A percentile compares a stretch with the other conserved stretches of the same genome.
Conservation (phyloP, 495 filamentous ascomycete genomes). For the Bathelium albidoporum region DNA sequence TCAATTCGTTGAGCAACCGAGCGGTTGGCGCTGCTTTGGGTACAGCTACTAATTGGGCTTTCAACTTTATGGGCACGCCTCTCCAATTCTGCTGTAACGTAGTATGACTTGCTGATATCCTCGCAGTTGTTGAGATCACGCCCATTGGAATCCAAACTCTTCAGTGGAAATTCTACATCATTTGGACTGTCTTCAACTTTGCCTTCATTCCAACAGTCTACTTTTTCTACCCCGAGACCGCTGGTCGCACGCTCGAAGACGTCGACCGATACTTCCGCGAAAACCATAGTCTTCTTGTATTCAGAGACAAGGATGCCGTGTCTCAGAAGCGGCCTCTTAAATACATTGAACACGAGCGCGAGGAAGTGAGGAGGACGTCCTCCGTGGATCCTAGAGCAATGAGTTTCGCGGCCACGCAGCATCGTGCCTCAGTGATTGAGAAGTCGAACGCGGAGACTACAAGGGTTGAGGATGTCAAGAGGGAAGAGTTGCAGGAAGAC, state of each 20-base stretch:
- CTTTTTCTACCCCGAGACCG: slow-evolving; percentile 55
- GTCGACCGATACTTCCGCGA: slow-evolving; percentile 40
- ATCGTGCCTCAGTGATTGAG: slow-evolving; percentile 1
- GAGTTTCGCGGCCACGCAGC: neutral
- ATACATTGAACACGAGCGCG: slow-evolving; percentile 30
- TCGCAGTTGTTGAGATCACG: slow-evolving; percentile 48
- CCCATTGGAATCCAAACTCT: slow-evolving; percentile 49
- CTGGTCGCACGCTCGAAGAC: slow-evolving; percentile 41
- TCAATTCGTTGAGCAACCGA: slow-evolving; percentile 48
- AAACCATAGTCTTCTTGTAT: slow-evolving; percentile 30
- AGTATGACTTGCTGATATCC: neutral
- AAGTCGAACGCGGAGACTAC: neutral
- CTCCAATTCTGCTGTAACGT: neutral
- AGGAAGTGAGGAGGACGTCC: slow-evolving; percentile 27
- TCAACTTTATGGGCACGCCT: slow-evolving; percentile 41
- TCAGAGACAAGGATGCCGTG: slow-evolving; percentile 33
- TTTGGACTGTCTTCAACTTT: slow-evolving; percentile 51
- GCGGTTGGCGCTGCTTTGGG: slow-evolving; percentile 46
- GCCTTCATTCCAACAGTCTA: slow-evolving; percentile 52
- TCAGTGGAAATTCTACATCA: slow-evolving; percentile 54
- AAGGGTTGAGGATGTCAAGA: too few relatives aligned
- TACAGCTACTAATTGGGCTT: slow-evolving; percentile 53
- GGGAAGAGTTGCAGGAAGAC: neutral
- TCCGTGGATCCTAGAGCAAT: slow-evolving; percentile 14
- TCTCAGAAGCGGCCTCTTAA: slow-evolving; percentile 29